Base-by-base conservation (phyloP, 2,329 filamentous ascomycete species). In the Talaromyces pinophilus region DNA sequence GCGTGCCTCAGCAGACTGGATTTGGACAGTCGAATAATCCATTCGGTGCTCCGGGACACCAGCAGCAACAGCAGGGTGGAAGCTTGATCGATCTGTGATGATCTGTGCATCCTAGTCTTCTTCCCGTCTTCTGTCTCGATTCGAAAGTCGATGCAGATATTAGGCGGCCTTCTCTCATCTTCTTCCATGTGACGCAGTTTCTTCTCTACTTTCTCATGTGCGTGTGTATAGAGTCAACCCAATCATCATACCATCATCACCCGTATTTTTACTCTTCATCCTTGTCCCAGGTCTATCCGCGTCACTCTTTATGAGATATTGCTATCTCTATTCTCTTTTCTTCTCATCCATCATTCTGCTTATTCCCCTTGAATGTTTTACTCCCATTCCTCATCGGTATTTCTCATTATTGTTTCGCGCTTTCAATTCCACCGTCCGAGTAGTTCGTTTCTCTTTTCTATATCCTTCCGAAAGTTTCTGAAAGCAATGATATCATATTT, bases 81-180 rank as follows among this genome's bases (percentile, higher is more conserved):
- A 89, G 87, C 74, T 75, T 89, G 79, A 89, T 89, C 75, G 87
- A 89, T 76, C 76, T 89, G 72, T 87, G 55, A 67, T 33, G 25
- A 25, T 25, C 25, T 25, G 25, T 25, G 25, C 25, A 25, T 25
- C 25, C 25, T 25, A 25, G 2, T 25, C 25, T 3, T 25, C 25
- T 33, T 5, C 7, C 30, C 30, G 30, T 33, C 30, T 33, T 33
- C 30, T 33, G 7, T 33, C 30, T 33, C 30, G 30, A 7, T 33
- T 33, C 6, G 30, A 33, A 33, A 8, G 30, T 52, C 48, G 46
- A 30, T 30, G 2, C 15, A 30, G 48, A 52, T 52, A n/a, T n/a
- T 17, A 54, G 17, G 13, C 19, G 6, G 38, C 13, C 5, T 44
- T 60, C 57, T 17, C 30, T n/a, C 38, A 30, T 60, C 11, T 44